Evolutionary conservation across 2,329 filamentous ascomycete genomes (phyloP).

Genomic region (Chrysosporium queenslandicum): DNA sequence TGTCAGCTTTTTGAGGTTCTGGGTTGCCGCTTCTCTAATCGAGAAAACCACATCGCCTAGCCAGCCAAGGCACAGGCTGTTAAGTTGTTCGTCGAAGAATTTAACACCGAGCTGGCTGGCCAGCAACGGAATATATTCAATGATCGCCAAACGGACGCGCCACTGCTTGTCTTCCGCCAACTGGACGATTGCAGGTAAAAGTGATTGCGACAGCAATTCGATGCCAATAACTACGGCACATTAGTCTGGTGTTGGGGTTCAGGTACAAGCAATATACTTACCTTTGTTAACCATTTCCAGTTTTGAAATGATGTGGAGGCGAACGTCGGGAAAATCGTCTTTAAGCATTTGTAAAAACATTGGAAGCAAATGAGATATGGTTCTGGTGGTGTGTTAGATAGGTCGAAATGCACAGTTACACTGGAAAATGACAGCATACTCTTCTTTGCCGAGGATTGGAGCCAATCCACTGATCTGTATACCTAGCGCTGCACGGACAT

Average conservation of each 20-base stretch:
- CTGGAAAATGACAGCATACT: conserved; percentile 49
- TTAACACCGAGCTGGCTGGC: conserved; percentile 91
- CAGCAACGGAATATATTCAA: conserved; percentile 95
- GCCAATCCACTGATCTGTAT: conserved; percentile 95
- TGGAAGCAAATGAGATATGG: conserved; percentile 87
- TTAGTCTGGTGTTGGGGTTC: neutral
- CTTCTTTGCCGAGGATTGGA: conserved; percentile 93
- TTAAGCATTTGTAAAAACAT: conserved; percentile 99
- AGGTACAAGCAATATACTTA: conserved; percentile 31
- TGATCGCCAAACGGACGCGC: conserved; percentile 94
- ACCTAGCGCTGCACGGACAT: conserved; percentile 87
- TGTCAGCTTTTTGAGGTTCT: conserved; percentile 95
- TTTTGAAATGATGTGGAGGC: conserved; percentile 99
- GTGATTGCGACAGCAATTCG: conserved; percentile 87
- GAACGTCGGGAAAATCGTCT: conserved; percentile 96
- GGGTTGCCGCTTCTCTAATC: conserved; percentile 91
- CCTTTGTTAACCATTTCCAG: conserved; percentile 95
- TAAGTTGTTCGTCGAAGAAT: conserved; percentile 97
- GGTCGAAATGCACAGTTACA: neutral
- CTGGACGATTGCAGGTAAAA: conserved; percentile 93
- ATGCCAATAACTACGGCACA: conserved; percentile 73
- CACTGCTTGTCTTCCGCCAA: conserved; percentile 98
- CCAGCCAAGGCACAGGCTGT: conserved; percentile 95
- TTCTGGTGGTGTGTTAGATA: conserved; percentile 45
- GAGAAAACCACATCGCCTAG: conserved; percentile 97